Conservation (phyloP, 306 rosid species). For the Dryas alaskensis region DNA sequence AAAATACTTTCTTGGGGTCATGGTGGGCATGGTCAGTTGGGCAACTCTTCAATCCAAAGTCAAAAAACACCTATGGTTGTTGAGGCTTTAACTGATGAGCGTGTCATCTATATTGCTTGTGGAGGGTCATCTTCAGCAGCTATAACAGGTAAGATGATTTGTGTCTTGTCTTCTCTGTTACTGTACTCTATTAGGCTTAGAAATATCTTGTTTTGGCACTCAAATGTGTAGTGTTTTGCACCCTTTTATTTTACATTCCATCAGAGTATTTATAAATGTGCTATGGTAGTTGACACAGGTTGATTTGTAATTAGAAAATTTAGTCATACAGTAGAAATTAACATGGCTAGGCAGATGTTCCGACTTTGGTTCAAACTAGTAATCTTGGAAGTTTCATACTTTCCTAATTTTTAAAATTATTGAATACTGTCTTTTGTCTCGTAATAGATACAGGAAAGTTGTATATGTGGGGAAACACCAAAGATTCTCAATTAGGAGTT, state of each 20-base stretch:
- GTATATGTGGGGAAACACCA: conserved; percentile 84
- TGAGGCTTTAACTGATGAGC: conserved; percentile 58
- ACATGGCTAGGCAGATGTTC: background rate
- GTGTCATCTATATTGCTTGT: conserved; percentile 61
- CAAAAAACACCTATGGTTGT: conserved; percentile 61
- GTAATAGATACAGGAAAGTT: conserved; percentile 70
- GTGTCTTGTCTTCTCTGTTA: conserved; percentile 1
- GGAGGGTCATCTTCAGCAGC: conserved; percentile 93
- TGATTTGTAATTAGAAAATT: background rate
- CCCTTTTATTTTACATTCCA: background rate
- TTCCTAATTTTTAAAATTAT: background rate
- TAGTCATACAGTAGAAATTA: background rate
- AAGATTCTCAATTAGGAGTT: conserved; percentile 81
- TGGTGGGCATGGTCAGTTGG: conserved; percentile 94
- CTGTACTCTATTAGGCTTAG: background rate
- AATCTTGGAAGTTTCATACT: background rate
- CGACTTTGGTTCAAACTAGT: background rate
- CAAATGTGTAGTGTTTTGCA: background rate
- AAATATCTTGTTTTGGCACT: background rate
- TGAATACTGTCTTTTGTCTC: conserved; percentile 26
- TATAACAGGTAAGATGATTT: conserved; percentile 54
- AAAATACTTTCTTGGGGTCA: conserved; percentile 96
- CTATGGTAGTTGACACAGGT: background rate
- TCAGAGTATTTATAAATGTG: background rate
- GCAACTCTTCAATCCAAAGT: conserved; percentile 66